Base-by-base conservation (phyloP, 441 rosid genomes). In the Metrosideros polymorpha region DNA sequence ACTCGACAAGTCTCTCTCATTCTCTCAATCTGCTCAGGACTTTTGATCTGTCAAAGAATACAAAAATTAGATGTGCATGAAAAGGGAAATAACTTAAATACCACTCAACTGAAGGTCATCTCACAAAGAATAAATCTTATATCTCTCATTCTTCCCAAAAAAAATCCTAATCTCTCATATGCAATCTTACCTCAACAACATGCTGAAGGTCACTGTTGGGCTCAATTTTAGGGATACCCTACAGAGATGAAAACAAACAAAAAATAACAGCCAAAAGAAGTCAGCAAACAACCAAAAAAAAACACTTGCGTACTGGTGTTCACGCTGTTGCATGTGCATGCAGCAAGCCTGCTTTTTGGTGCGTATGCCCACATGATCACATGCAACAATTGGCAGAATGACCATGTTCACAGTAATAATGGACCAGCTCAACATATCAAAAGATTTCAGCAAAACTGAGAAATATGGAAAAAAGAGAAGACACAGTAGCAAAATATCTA, bases 1-100 rank as follows among this genome's bases (percentile, higher is more conserved):
- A 95, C 99, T 86, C 89, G 94, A 91, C 98, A 95, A 84, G 98
- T 93, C 91, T 96, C 98, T 84, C 97, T 95, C 99, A 97, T 92
- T 89, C 94, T 94, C 91, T 91, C 94, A 89, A 96, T 95, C 89
- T 92, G 96, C 83, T 94, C 97, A 12, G 94, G 93, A 82, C 91
- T 94, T 94, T 97, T 97, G 84, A 95, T 95, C 99, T 97, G 86
- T 90, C 91, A 71, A 57, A 85, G 25, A 90, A 85, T 19, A 82
- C 30, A 87, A 50, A 27, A 24, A 50, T 87, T 25, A 87, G 82
- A 87, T 71, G 47, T 9, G 47, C 15, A 9, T 71, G n/a, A 54
- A 12, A 52, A 63, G 63, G 79, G 83, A 30, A 61, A 39, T 27
- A 32, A 29, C 29, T 86, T 82, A 52, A 32, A 52, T 61, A 86